A percentile compares a stretch with the other conserved stretches of the same genome.
phyloP scores from a whole-genome alignment of 2,329 filamentous ascomycete genomes.

The Epichloe bromicola region DNA sequence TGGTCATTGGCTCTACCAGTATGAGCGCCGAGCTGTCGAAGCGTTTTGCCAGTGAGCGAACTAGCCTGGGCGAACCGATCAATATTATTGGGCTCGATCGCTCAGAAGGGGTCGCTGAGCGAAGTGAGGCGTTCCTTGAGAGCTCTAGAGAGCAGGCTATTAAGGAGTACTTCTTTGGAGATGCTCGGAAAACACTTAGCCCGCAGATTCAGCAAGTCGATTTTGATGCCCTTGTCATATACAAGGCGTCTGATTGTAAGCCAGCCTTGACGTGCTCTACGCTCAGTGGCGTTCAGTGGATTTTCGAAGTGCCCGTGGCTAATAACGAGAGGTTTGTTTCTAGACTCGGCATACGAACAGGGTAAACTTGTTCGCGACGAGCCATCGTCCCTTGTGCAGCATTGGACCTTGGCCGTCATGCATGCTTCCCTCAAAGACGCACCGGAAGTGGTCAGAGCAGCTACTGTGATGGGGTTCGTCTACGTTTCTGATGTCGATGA shows the following conservation, averaged over 20 bases:
- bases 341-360: constrained; percentile 18
- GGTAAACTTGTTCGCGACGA: constrained; percentile 48
- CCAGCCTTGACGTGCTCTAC: constrained; percentile 12
- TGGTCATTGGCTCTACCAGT: constrained; percentile 69
- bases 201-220: constrained; percentile 79
- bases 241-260: constrained; percentile 51
- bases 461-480: constrained; percentile 81
- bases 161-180: constrained; percentile 90
- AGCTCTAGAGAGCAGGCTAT: constrained; percentile 62
- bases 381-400: constrained; percentile 56
- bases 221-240: constrained; percentile 62
- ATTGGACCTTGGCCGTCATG: constrained; percentile 76
- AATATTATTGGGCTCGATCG: constrained; percentile 68
- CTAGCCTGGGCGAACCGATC: constrained; percentile 52
- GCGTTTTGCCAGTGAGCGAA: constrained; percentile 47
- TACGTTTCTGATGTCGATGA: constrained; percentile 89
- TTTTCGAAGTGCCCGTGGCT: not conserved
- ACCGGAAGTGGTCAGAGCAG: constrained; percentile 60
- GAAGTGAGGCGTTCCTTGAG: constrained; percentile 63
- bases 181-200: constrained; percentile 60
- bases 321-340: not conserved
- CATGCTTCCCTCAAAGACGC: constrained; percentile 58
- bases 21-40: constrained; percentile 62
- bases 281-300: too few species aligned
- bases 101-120: constrained; percentile 71